Base-by-base conservation (phyloP, 352 stramenopile genomes). In the Thraustochytrium sp. region DNA sequence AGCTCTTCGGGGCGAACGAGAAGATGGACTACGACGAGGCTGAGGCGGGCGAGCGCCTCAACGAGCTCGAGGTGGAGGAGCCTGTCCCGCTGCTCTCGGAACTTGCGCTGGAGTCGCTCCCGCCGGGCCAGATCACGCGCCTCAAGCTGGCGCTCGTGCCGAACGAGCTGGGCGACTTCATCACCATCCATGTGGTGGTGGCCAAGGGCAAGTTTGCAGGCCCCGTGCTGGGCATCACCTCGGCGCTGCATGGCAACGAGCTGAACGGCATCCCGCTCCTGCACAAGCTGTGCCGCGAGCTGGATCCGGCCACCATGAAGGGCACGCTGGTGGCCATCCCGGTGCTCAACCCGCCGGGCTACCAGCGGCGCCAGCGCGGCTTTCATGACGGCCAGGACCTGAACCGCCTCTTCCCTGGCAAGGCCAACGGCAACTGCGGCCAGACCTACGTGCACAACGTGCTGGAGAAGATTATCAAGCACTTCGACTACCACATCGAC, bases 241-340 rank as follows among this genome's bases (percentile, higher is more conserved):
- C 76, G 8, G 83, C 83, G 18, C 56, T 86, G 36, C 83, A 86
- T 51, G 83, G 83, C 26, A 86, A 86, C 78, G 83, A 86, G 63
- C 61, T 86, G 26, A 86, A 86, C 73, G 83, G 83, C 53, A 86
- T 86, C 48, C 76, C 83, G 18, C 54, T 86, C 31, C 86, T 86
- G 23, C 76, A 75, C 53, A 34, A 51, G 5, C 74, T 82, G 26
- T 82, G 83, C 34, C 34, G 51, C 26, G 76, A 84, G 46, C 36
- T 86, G 23, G 83, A 86, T 26, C 16, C 42, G 16, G 53, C 76
- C 49, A 16, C 8, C 9, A 36, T 86, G 77, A 51, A 36, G 26
- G 83, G 83, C 21, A 85, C 73, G 31, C 9, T 86, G 34, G 83
- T 86, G 48, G 56, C 78, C 23, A 78, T 86, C 23, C 77, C 77